phyloP scores from a whole-genome alignment of 2,329 filamentous ascomycete genomes.

The Aureobasidium vineae region DNA sequence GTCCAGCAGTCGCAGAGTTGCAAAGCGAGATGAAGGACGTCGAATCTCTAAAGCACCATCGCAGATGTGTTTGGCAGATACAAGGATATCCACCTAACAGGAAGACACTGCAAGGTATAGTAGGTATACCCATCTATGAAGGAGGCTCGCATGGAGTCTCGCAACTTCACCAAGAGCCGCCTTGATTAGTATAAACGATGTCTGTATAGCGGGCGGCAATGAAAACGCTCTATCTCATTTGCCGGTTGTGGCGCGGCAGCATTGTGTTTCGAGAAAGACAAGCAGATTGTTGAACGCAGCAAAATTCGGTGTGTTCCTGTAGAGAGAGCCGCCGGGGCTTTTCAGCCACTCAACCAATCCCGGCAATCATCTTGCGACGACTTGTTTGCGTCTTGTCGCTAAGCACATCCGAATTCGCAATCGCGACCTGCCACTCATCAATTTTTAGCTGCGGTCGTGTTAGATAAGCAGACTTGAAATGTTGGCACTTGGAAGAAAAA shows the following conservation, averaged over 20 bases:
- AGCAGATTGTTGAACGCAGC: neutral
- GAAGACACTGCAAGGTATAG: neutral
- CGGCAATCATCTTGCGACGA: neutral
- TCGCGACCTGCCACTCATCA: neutral
- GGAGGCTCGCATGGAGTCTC: neutral
- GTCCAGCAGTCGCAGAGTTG: neutral
- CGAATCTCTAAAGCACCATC: neutral
- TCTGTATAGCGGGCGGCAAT: neutral
- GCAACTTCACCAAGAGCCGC: neutral
- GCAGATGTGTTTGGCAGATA: neutral
- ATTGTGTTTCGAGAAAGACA: neutral
- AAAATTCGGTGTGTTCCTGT: neutral
- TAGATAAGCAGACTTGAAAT: slow-evolving; percentile 13
- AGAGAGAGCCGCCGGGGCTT: neutral
- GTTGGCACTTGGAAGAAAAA: neutral
- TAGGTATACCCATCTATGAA: neutral
- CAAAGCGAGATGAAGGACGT: neutral
- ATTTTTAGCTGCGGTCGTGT: slow-evolving; percentile 1
- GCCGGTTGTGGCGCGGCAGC: neutral
- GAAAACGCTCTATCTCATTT: neutral
- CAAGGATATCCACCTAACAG: neutral
- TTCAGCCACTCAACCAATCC: neutral
- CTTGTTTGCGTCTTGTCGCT: neutral
- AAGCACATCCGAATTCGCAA: neutral
- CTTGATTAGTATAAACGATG: neutral